Evolutionary conservation across 2,329 filamentous ascomycete species (phyloP), one percentile per base, ranked within the genome.

Genomic region (Nannizzia gypsea): DNA sequence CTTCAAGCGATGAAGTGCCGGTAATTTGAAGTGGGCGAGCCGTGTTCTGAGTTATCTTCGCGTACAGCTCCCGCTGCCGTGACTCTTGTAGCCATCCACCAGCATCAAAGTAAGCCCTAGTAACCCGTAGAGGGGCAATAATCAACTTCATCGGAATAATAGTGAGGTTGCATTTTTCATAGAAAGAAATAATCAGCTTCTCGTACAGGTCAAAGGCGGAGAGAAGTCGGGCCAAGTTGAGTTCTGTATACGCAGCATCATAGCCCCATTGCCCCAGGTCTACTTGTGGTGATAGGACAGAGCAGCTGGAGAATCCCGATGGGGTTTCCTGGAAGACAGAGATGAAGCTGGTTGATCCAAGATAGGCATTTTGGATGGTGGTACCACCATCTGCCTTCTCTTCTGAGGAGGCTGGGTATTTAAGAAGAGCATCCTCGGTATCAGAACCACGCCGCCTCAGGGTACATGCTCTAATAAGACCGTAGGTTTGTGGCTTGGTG

Each of bases 291-390:
- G 57, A 55, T 40, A 58, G 26, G 20, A 60, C 31, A 60, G 8
- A 59, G 24, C 62, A 61, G 15, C 64, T 63, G n/a, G 63, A 61
- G 13, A 65, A 52, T 20, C 66, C 67, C 13, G 63, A 62, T 9
- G 50, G 50, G 56, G 64, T 64, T 2, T 67, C 65, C 6, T 62
- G 63, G 46, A 72, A 63, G 2, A 65, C 63, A 3, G 69, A 66
- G 0, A 71, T 65, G 59, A 70, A 71, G 58, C 70, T 72, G 1
- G 67, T 72, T 2, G 71, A 70, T 8, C 71, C 71, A n/a, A 72
- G 64, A 34, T 72, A 71, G 6, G 69, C 67, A 9, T 67, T 62
- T 6, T 17, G 67, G 61, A 9, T 64, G 58, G 42, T 61, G 60
- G 24, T 54, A 6, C 50, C 50, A 9, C 50, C 28, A 34, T 54